phyloP scores from a whole-genome alignment of 495 filamentous ascomycete species.

The Aspergillus haitiensis region DNA sequence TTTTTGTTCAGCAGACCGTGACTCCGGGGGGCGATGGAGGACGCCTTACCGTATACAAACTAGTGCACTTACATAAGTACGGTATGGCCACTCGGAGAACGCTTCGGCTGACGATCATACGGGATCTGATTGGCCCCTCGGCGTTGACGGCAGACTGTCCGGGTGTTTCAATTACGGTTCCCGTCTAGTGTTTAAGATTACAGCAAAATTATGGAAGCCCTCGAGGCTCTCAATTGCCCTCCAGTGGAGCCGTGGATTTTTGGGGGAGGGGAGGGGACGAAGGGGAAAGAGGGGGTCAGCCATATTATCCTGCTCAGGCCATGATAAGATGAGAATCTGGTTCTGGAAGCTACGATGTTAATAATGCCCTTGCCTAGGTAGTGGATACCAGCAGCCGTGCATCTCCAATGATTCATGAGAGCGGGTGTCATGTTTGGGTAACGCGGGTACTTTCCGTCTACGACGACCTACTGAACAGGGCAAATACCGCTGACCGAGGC shows the following conservation, averaged over 20 bases:
- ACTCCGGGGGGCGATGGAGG: slow-evolving; percentile 9
- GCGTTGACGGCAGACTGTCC: too few species aligned
- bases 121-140: slow-evolving; percentile 7
- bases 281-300: too few species aligned
- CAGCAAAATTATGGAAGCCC: background rate
- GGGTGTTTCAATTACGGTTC: too few species aligned
- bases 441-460: background rate
- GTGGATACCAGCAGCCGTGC: background rate
- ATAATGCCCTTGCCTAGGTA: background rate
- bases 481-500: slow-evolving; percentile 12
- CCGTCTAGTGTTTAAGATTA: too few species aligned
- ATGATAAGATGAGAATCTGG: background rate
- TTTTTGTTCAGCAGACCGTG: background rate
- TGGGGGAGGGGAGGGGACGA: too few species aligned
- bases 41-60: background rate
- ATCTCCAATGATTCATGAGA: background rate
- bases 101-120: slow-evolving; percentile 15
- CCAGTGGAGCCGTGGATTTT: background rate
- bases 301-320: too few species aligned
- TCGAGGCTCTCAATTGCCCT: background rate
- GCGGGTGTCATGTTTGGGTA: background rate
- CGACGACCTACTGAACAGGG: slow-evolving; percentile 2
- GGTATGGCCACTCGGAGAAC: background rate
- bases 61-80: slow-evolving; percentile 7
- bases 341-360: background rate